Percentiles rank a stretch among this genome's conserved stretches.
phyloP scores from a whole-genome alignment of 208 protist genomes.

The Jaenimonas drosophilae region DNA sequence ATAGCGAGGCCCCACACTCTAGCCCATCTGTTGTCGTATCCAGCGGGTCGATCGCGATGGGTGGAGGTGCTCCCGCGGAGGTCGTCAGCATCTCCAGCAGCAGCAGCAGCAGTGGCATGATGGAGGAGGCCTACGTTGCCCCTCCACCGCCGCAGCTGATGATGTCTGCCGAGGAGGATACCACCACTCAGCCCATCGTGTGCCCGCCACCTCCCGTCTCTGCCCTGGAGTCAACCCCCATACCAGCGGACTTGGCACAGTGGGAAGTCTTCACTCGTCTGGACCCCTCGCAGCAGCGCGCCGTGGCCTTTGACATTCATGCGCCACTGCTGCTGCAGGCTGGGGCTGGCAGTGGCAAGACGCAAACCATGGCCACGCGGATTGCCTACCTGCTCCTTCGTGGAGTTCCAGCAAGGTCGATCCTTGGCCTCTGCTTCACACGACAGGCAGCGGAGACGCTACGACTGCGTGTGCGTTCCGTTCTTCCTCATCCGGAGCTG shows the following conservation, averaged over 20 bases:
- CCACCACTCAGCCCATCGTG: too few relatives aligned
- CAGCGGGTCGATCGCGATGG: too few relatives aligned
- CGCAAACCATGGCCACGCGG: slow-evolving; percentile 75
- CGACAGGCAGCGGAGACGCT: slow-evolving; percentile 72
- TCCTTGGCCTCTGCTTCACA: slow-evolving; percentile 83
- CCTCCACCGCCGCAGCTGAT: too few relatives aligned
- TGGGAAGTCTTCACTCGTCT: slow-evolving; percentile 11
- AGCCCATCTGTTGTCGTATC: too few relatives aligned
- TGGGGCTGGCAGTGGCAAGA: slow-evolving; percentile 84
- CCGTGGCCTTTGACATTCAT: slow-evolving; percentile 26
- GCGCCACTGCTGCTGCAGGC: slow-evolving; percentile 53
- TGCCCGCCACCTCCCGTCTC: too few relatives aligned
- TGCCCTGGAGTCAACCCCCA: not conserved
- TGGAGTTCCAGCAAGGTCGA: slow-evolving; percentile 35
- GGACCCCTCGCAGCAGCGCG: slow-evolving; percentile 45
- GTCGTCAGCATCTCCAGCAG: too few relatives aligned
- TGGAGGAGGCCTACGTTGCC: too few relatives aligned
- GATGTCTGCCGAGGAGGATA: not conserved
- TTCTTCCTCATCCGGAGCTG: slow-evolving; percentile 17
- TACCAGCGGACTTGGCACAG: not conserved
- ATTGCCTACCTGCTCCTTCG: slow-evolving; percentile 47
- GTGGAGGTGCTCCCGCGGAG: too few relatives aligned
- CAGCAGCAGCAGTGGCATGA: too few relatives aligned
- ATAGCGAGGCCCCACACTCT: too few relatives aligned
- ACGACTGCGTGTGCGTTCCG: slow-evolving; percentile 37